Evolutionary conservation across 306 rosid genomes (phyloP), one percentile per base, ranked within the genome.

Genomic region (Purshia tridentata): DNA sequence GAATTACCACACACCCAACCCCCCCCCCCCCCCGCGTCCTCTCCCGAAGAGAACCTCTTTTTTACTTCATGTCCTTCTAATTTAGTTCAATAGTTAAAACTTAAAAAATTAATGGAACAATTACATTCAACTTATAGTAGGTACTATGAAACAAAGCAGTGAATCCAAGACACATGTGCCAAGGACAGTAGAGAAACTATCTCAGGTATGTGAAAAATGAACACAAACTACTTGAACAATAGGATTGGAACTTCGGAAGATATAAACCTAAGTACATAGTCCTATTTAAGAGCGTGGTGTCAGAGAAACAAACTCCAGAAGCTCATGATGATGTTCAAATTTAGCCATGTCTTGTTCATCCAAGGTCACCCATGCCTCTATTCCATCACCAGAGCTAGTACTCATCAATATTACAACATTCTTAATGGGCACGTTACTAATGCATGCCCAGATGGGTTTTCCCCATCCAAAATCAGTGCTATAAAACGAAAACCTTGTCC

Each of bases 391-490:
- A 6, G 41, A 57, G 20, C 51, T 44, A n/a, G 47, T 67, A 49
- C 73, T 54, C 60, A 77, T 66, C 58, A 72, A 44, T 18, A 29
- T 51, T 37, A 59, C 22, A 51, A 46, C 50, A 22, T 59, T 63
- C 46, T 67, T 50, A 7, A 77, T 42, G 15, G 80, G 75, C 70
- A 60, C 47, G 51, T 5, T 67, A 8, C 49, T 68, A 42, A 67
- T 29, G 68, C 82, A 72, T 23, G 55, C 52, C 82, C 74, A 72
- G 6, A 53, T 19, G 35, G 78, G 78, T 6, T 54, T 77, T 18
- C 76, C 73, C 51, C 72, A 77, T 19, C 72, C 81, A 46, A 77
- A 64, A 66, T 66, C 78, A 56, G 69, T 58, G 40, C 50, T 67
- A 5, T 60, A 73, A 6, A 59, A 29, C 4, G 65, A 61, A 14